Evolutionary conservation across 2,329 filamentous ascomycete genomes (phyloP).

Genomic region (Trichoderma semiorbis): DNA sequence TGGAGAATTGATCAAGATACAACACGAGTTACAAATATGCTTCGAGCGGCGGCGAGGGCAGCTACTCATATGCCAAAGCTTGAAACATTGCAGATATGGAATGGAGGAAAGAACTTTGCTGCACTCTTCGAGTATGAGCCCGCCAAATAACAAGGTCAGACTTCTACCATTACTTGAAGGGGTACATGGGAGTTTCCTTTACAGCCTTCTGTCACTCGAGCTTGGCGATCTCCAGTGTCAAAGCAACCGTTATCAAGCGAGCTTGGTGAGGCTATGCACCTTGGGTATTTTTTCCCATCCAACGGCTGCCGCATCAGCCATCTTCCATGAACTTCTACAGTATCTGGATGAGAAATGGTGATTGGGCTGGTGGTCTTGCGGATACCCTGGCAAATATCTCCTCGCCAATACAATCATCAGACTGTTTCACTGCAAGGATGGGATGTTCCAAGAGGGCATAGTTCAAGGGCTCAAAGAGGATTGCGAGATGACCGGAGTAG

Average conservation of each 20-base stretch:
- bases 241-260: background rate
- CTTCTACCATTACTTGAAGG: conserved; percentile 20
- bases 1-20: conserved; percentile 6
- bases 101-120: conserved; percentile 25
- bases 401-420: too few species aligned
- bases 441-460: too few species aligned
- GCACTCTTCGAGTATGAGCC: conserved; percentile 26
- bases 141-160: background rate
- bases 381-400: too few species aligned
- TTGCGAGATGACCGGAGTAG: too few species aligned
- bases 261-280: too few species aligned
- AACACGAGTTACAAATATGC: conserved; percentile 25
- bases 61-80: conserved; percentile 29
- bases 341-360: too few species aligned
- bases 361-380: too few species aligned
- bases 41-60: conserved; percentile 25
- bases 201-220: conserved; percentile 12
- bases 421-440: too few species aligned
- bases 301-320: too few species aligned
- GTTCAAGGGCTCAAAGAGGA: too few species aligned
- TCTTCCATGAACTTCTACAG: too few species aligned
- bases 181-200: conserved; percentile 18
- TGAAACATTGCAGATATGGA: conserved; percentile 34
- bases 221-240: conserved; percentile 22
- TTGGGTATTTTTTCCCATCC: too few species aligned